phyloP scores from a whole-genome alignment of 2,329 filamentous ascomycete species.

The Penicillium occitanis region DNA sequence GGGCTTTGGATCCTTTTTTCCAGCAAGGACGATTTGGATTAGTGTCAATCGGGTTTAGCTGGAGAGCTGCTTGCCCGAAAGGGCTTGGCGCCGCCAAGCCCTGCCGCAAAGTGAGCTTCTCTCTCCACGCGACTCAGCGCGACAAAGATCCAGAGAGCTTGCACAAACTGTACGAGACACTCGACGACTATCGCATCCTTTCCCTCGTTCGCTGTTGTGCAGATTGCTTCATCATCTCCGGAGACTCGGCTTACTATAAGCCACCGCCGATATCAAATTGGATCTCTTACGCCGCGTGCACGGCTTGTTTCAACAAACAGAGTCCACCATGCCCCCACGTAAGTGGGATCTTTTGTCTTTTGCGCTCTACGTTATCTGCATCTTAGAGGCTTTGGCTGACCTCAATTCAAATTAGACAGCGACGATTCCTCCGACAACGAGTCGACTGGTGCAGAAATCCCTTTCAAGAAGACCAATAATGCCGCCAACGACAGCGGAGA shows the following conservation, averaged over 20 bases:
- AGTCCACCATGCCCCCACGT: conserved; percentile 42
- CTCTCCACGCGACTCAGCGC: conserved; percentile 30
- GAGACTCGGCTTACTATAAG: background rate
- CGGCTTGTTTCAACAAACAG: conserved; percentile 16
- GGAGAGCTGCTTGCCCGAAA: conserved; percentile 39
- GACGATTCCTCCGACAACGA: conserved; percentile 39
- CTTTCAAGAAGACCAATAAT: conserved; percentile 30
- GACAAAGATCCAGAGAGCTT: background rate
- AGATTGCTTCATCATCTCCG: background rate
- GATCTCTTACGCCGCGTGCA: conserved; percentile 14
- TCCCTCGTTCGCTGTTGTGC: background rate
- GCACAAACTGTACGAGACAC: background rate
- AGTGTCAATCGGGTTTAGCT: conserved; percentile 28
- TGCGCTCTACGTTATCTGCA: conserved; percentile 16
- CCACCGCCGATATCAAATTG: conserved; percentile 8
- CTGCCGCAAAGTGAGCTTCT: conserved; percentile 3
- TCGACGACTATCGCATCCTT: background rate
- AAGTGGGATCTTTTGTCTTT: conserved; percentile 28
- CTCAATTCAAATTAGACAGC: conserved; percentile 27
- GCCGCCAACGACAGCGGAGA: conserved; percentile 27
- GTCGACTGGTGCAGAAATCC: conserved; percentile 39
- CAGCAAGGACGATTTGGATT: background rate
- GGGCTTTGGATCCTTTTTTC: conserved; percentile 17
- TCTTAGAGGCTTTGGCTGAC: background rate
- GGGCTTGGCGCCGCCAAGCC: conserved; percentile 34